These are phyloP conservation scores for Aspergillus nanangensis DNA, from an alignment of 495 filamentous ascomycete species.

Conservation along the genomic window DNA sequence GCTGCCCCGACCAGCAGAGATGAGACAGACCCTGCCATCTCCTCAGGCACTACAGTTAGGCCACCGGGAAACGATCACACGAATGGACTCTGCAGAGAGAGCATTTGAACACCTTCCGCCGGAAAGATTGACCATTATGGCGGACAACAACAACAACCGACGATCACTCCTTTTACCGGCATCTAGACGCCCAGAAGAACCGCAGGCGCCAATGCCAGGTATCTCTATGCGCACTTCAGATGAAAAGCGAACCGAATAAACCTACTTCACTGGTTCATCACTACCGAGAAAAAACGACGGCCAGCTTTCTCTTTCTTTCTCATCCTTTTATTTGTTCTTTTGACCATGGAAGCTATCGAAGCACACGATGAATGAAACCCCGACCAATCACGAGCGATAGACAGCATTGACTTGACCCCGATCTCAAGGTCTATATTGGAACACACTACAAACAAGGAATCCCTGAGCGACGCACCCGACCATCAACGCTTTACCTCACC, in stretches of 20 bases:
- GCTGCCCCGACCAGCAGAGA: conserved; percentile 28
- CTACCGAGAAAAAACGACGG: not conserved
- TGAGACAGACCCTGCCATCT: conserved; percentile 29
- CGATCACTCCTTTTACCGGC: conserved; percentile 15
- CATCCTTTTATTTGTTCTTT: conserved; percentile 10
- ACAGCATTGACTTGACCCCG: conserved; percentile 13
- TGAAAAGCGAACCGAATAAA: conserved; percentile 19
- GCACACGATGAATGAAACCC: conserved; percentile 17
- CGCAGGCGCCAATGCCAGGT: conserved; percentile 6
- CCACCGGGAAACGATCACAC: conserved; percentile 23
- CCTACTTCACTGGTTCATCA: not conserved
- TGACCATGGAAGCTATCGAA: conserved; percentile 1
- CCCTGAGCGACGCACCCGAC: conserved; percentile 9
- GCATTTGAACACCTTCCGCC: conserved; percentile 14
- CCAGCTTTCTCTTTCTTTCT: no score
- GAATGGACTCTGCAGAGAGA: conserved; percentile 17
- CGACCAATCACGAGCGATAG: conserved; percentile 16
- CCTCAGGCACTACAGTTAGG: conserved; percentile 30
- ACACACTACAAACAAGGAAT: conserved; percentile 8
- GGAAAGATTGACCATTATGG: conserved; percentile 25
- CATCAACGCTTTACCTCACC: not conserved
- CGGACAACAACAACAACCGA: conserved; percentile 25
- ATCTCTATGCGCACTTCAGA: conserved; percentile 8
- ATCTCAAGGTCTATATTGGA: conserved; percentile 3
- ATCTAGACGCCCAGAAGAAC: conserved; percentile 10